phyloP scores from a whole-genome alignment of 305 asterid genomes.

The Fraxinus ornus region DNA sequence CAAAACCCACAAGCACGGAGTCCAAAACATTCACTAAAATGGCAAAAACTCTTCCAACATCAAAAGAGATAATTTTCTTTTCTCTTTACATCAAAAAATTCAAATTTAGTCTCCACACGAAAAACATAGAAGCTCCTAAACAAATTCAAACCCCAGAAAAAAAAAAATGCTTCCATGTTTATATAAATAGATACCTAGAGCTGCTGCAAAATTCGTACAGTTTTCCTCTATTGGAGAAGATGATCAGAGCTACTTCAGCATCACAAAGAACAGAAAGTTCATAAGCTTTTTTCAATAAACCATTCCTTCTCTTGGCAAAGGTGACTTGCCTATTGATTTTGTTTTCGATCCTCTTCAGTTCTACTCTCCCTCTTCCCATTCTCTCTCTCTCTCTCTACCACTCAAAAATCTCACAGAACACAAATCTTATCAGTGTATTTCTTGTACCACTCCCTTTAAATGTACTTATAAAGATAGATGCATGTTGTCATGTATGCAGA shows the following conservation, averaged over 20 bases:
- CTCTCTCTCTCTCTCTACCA: background rate
- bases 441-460: background rate
- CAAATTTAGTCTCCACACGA: background rate
- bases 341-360: background rate
- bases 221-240: conserved; percentile 22
- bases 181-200: conserved; percentile 10
- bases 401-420: background rate
- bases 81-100: background rate
- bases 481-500: background rate
- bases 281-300: background rate
- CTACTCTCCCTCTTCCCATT: background rate
- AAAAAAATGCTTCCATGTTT: background rate
- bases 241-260: conserved; percentile 15
- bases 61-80: background rate
- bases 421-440: background rate
- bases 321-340: conserved; percentile 9
- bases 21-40: conserved; percentile 1
- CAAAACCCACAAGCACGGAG: conserved; percentile 19
- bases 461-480: background rate
- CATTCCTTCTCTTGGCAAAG: conserved; percentile 7
- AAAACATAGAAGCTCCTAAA: background rate
- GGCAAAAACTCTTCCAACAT: conserved; percentile 2
- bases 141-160: background rate
- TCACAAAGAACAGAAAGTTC: conserved; percentile 13
- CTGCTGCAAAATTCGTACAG: conserved; percentile 17